Percentiles rank a stretch among this genome's conserved stretches.
Conservation (phyloP, 805 yeast genomes). For the Sugiyamaella lignohabitans region DNA sequence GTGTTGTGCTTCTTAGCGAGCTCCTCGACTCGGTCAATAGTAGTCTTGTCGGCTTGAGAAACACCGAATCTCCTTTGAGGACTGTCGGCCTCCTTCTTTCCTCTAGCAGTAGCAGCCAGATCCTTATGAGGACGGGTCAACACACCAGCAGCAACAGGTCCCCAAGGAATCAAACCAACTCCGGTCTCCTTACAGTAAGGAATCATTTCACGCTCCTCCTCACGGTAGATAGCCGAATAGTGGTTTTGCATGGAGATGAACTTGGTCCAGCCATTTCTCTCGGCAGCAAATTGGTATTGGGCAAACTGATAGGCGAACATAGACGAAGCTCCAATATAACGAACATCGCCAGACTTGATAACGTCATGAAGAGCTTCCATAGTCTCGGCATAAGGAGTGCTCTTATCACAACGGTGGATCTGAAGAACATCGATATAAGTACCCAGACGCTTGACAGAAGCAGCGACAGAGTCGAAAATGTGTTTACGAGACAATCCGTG, state of each 20-base stretch:
- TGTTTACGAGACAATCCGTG: constrained; percentile 41
- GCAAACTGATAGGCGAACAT: constrained; percentile 53
- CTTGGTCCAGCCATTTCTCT: constrained; percentile 48
- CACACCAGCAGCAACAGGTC: constrained; percentile 51
- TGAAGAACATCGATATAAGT: constrained; percentile 48
- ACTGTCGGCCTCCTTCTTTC: neutral
- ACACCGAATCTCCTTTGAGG: neutral
- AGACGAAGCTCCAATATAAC: constrained; percentile 59
- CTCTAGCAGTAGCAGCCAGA: neutral
- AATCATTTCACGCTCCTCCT: constrained; percentile 58
- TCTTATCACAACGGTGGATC: constrained; percentile 48
- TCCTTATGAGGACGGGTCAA: constrained; percentile 41
- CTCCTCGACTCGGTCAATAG: constrained; percentile 48
- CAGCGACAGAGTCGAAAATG: constrained; percentile 40
- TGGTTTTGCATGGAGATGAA: constrained; percentile 54
- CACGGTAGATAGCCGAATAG: constrained; percentile 51
- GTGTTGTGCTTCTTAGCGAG: constrained; percentile 41
- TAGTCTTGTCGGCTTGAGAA: constrained; percentile 18
- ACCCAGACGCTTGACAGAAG: constrained; percentile 38
- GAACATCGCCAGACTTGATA: constrained; percentile 40
- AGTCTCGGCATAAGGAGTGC: constrained; percentile 45
- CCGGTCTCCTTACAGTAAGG: constrained; percentile 46
- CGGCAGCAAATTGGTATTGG: constrained; percentile 48
- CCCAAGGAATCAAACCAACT: constrained; percentile 56
- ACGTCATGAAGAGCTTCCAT: constrained; percentile 52